These are phyloP conservation scores for Camellia japonica DNA, from an alignment of 148 eudicot genomes.

Conservation along the genomic window DNA sequence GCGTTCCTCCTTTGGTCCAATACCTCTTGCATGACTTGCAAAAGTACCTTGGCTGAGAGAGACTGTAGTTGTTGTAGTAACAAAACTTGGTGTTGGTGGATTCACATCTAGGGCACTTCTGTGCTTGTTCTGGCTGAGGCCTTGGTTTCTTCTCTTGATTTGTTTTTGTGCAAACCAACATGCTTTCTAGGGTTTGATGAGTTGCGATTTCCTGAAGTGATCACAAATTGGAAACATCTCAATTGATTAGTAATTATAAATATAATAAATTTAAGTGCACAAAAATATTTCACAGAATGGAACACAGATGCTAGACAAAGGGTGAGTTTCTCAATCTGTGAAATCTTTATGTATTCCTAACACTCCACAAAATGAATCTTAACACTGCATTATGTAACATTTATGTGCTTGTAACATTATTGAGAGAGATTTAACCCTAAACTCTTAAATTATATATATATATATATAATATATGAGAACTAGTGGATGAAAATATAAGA, in stretches of 20 bases:
- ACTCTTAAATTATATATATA: no score
- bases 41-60: slow-evolving; percentile 74
- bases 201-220: slow-evolving; percentile 33
- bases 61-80: slow-evolving; percentile 87
- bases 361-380: no score
- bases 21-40: slow-evolving; percentile 86
- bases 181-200: slow-evolving; percentile 63
- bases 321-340: no score
- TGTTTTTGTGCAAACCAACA: slow-evolving; percentile 54
- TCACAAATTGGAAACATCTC: neutral
- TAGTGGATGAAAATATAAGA: neutral
- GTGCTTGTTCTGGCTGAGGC: slow-evolving; percentile 53
- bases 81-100: slow-evolving; percentile 81
- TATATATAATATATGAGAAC: neutral
- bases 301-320: no score
- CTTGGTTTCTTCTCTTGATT: slow-evolving; percentile 59
- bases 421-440: neutral
- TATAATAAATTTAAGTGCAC: no score
- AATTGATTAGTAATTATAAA: no score
- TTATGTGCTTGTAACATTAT: no score
- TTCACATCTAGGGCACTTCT: slow-evolving; percentile 80
- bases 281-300: no score
- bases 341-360: no score
- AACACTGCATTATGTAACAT: no score
- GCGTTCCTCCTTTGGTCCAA: slow-evolving; percentile 87